Evolutionary conservation across 805 yeast genomes (phyloP), one percentile per base, ranked within the genome.

Genomic region (Millerago galiae): DNA sequence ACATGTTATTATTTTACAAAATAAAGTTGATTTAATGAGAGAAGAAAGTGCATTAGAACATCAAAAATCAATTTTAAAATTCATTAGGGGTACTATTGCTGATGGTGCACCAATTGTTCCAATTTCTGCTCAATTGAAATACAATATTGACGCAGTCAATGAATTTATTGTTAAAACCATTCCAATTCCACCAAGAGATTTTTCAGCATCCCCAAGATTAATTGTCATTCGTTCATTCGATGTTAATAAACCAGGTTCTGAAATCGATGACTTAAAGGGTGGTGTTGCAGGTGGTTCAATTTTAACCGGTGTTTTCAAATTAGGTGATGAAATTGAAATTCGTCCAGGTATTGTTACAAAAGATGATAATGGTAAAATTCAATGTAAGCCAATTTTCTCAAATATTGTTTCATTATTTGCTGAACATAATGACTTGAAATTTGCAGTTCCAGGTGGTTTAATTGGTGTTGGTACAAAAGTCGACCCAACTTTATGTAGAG

Each of bases 281-380:
- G 99, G 99, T 81, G 98, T 93, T 63, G 99, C 99, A 36, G 99
- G 99, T 74, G 99, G 99, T 55, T 88, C 96, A 41, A 91, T 93
- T 58, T 75, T 93, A 62, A 88, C 81, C 47, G 99, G 99, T 77
- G 99, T 93, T 38, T 87, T 93, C 74, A 83, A 86, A 64, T 75
- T 93, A 51, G 98, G 96, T 49, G 99, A 93, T 63, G 98, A 93
- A 73, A 91, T 93, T 60, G 99, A 93, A 72, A 90, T 93, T 62
- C 79, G 99, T 67, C 99, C 99, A 44, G 99, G 99, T 76, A 90
- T 93, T 53, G 98, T 93, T 47, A 89, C 96, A 52, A 93, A 90
- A 66, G 95, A 87, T 65, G 95, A 87, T 58, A 79, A 75, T 50
- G 79, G 79, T 49, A 86, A 84, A 66, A 86, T 91, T 57, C 95